phyloP scores from a whole-genome alignment of 306 rosid genomes.

The Begonia peltatifolia region DNA sequence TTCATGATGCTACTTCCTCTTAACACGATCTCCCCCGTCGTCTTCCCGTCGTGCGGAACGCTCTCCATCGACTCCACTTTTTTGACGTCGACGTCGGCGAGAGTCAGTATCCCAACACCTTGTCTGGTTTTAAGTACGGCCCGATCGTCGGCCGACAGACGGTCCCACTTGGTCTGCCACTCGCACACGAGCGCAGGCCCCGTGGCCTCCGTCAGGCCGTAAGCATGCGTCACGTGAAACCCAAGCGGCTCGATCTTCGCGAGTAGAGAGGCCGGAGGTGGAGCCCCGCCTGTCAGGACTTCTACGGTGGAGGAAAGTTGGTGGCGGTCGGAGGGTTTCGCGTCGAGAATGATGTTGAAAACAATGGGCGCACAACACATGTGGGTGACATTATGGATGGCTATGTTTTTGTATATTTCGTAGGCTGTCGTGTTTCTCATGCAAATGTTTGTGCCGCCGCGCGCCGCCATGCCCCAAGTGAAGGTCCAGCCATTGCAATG shows the following conservation, averaged over 20 bases:
- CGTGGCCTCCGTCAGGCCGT: constrained; percentile 8
- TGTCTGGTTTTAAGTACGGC: constrained; percentile 4
- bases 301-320: constrained; percentile 1
- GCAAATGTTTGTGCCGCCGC: constrained; percentile 73
- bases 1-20: constrained; percentile 5
- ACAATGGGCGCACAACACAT: constrained; percentile 71
- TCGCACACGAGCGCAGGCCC: constrained; percentile 2
- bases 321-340: neutral
- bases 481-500: constrained; percentile 98
- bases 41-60: constrained; percentile 1
- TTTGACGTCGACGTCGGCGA: constrained; percentile 6
- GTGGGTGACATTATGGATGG: constrained; percentile 32
- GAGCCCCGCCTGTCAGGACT: constrained; percentile 2
- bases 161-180: constrained; percentile 11
- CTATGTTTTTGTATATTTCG: neutral
- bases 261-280: constrained; percentile 7
- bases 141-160: neutral
- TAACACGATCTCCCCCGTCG: constrained; percentile 5
- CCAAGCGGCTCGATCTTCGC: neutral
- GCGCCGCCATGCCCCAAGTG: constrained; percentile 84
- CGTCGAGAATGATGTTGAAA: constrained; percentile 38
- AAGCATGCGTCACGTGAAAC: neutral
- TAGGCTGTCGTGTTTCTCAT: constrained; percentile 22
- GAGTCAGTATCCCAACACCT: neutral
- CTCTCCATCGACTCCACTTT: constrained; percentile 3